These are phyloP conservation scores for Megacollybia marginata DNA, from an alignment of 768 basidiomycete genomes.

Conservation along the genomic window DNA sequence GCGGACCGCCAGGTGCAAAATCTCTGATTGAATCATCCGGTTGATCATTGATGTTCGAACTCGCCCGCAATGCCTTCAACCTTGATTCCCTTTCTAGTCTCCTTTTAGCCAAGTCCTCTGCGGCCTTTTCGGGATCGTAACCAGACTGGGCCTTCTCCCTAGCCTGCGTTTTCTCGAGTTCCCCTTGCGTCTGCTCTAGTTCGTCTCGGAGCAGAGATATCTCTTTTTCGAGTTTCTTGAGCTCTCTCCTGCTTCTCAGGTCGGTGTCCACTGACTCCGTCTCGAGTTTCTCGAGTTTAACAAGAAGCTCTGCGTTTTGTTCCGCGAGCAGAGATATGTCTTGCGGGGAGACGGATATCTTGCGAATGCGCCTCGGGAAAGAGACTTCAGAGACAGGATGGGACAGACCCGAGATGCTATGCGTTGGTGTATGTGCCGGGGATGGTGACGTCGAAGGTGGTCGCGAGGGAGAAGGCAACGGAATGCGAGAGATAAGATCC, in stretches of 20 bases:
- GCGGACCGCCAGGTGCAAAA: slow-evolving; percentile 55
- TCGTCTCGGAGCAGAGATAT: slow-evolving; percentile 68
- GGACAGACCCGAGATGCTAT: slow-evolving; percentile 17
- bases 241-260: slow-evolving; percentile 55
- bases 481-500: slow-evolving; percentile 59
- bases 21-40: slow-evolving; percentile 33
- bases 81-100: slow-evolving; percentile 43
- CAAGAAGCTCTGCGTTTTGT: slow-evolving; percentile 76
- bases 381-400: slow-evolving; percentile 13
- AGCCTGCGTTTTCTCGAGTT: slow-evolving; percentile 65
- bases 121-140: slow-evolving; percentile 31
- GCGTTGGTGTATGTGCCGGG: slow-evolving; percentile 17
- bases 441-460: slow-evolving; percentile 23
- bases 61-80: slow-evolving; percentile 39
- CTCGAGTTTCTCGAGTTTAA: slow-evolving; percentile 72
- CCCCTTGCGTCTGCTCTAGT: slow-evolving; percentile 66
- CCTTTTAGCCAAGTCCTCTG: slow-evolving; percentile 37
- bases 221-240: slow-evolving; percentile 74
- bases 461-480: slow-evolving; percentile 21
- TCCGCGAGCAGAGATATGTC: slow-evolving; percentile 70
- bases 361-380: slow-evolving; percentile 27
- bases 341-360: slow-evolving; percentile 57
- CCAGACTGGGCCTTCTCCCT: slow-evolving; percentile 42
- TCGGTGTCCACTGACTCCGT: slow-evolving; percentile 61
- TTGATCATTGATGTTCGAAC: slow-evolving; percentile 24